Conservation (phyloP, 306 rosid species). For the Dryas alaskensis region DNA sequence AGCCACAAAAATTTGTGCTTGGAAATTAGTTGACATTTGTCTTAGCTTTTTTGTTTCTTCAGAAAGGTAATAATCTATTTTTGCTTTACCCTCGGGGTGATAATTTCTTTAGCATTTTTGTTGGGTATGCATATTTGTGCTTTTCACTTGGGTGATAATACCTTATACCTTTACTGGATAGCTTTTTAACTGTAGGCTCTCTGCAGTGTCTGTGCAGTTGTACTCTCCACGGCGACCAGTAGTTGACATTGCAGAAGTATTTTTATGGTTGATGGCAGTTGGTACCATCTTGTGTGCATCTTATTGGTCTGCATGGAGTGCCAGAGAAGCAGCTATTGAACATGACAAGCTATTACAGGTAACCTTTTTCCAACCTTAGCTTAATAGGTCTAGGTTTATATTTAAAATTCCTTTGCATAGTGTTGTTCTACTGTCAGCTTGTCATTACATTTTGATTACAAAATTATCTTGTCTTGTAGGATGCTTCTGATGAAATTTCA, state of each 20-base stretch:
- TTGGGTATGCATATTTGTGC: slow-evolving; percentile 5
- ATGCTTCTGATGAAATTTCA: slow-evolving; percentile 58
- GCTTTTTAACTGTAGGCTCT: slow-evolving; percentile 18
- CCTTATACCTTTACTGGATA: background rate
- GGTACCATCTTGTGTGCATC: slow-evolving; percentile 90
- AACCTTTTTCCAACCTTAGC: slow-evolving; percentile 20
- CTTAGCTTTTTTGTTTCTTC: slow-evolving; percentile 12
- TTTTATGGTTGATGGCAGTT: slow-evolving; percentile 93
- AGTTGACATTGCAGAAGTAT: slow-evolving; percentile 90
- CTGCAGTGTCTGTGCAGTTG: slow-evolving; percentile 86
- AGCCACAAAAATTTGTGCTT: background rate
- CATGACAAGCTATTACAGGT: slow-evolving; percentile 72
- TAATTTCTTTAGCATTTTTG: background rate
- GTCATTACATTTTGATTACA: slow-evolving; percentile 10
- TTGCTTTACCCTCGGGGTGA: background rate
- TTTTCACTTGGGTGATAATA: background rate
- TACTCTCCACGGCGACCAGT: slow-evolving; percentile 81
- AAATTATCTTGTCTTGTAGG: slow-evolving; percentile 43
- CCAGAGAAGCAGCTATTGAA: slow-evolving; percentile 75
- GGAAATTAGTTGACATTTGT: background rate
- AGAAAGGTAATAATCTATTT: background rate
- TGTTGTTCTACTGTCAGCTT: slow-evolving; percentile 11
- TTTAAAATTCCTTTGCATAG: background rate
- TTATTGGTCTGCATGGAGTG: slow-evolving; percentile 94
- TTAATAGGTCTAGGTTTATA: slow-evolving; percentile 7